phyloP scores from a whole-genome alignment of 2,329 filamentous ascomycete species.

The Diaporthe destruens region DNA sequence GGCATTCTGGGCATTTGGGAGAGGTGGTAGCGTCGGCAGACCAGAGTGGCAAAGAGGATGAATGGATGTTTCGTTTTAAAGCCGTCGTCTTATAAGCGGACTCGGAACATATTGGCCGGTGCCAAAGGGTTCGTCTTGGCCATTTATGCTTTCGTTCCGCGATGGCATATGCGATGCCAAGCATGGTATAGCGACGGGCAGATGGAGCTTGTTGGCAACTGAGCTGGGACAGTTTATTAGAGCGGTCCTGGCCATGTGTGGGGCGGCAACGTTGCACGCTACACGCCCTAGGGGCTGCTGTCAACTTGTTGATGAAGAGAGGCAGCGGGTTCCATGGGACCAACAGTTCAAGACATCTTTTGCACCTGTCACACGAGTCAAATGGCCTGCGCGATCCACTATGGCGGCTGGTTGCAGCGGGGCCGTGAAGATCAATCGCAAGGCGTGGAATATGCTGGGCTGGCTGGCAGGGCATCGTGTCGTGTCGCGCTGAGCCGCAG shows the following conservation, averaged over 20 bases:
- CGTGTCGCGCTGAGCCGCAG: slow-evolving; percentile 13
- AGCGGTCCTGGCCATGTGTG: background rate
- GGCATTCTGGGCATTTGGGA: slow-evolving; percentile 19
- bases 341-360: background rate
- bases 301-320: background rate
- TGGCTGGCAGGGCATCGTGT: slow-evolving; percentile 10
- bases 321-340: background rate
- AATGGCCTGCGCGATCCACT: slow-evolving; percentile 14
- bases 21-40: background rate
- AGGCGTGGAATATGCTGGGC: background rate
- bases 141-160: slow-evolving; percentile 31
- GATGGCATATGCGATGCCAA: slow-evolving; percentile 33
- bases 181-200: slow-evolving; percentile 19
- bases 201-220: slow-evolving; percentile 23
- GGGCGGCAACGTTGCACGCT: slow-evolving; percentile 30
- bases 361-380: slow-evolving; percentile 22
- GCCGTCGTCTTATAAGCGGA: background rate
- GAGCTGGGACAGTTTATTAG: slow-evolving; percentile 1
- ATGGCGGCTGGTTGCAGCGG: slow-evolving; percentile 28
- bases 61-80: slow-evolving; percentile 22
- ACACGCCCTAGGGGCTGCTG: background rate
- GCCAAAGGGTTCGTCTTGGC: slow-evolving; percentile 16
- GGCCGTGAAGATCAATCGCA: slow-evolving; percentile 30
- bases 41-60: slow-evolving; percentile 14
- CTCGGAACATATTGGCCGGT: background rate